Conservation (phyloP, 202 grass and related monocot species). For the Dendrocalamus latiflorus region DNA sequence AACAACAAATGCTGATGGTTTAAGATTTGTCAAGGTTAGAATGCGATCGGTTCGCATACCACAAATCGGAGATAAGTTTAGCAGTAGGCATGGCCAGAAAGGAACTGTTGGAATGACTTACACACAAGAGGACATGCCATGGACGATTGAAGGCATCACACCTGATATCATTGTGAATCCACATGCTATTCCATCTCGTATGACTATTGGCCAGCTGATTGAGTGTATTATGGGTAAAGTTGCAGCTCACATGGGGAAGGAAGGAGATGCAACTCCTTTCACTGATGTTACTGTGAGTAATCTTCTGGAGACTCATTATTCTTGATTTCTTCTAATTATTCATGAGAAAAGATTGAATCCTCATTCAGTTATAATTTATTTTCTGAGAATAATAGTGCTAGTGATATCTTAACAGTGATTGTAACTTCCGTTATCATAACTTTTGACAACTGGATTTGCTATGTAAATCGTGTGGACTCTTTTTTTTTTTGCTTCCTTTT, state of each 20-base stretch:
- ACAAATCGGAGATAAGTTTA: conserved; percentile 98
- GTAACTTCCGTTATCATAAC: neutral
- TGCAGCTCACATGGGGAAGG: conserved; percentile 92
- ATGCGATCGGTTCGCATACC: conserved; percentile 96
- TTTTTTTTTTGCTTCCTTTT: neutral
- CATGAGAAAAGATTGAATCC: neutral
- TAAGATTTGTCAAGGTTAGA: conserved; percentile 95
- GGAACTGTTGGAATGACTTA: conserved; percentile 99
- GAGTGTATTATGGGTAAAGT: conserved; percentile 99
- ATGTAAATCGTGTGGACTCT: neutral
- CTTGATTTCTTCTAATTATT: neutral
- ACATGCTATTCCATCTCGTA: conserved; percentile 97
- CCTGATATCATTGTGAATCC: conserved; percentile 99
- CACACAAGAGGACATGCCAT: conserved; percentile 99
- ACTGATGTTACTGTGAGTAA: conserved; percentile 97
- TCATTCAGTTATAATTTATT: neutral
- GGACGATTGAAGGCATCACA: conserved; percentile 97
- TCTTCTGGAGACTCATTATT: neutral
- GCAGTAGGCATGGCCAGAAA: conserved; percentile 96
- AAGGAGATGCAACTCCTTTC: conserved; percentile 96
- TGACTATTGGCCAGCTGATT: conserved; percentile 98
- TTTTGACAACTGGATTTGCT: neutral
- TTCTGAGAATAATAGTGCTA: neutral
- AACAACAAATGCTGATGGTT: conserved; percentile 98
- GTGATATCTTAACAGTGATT: neutral